phyloP scores from a whole-genome alignment of 768 basidiomycete species.

The Xerocomellus intermedius region DNA sequence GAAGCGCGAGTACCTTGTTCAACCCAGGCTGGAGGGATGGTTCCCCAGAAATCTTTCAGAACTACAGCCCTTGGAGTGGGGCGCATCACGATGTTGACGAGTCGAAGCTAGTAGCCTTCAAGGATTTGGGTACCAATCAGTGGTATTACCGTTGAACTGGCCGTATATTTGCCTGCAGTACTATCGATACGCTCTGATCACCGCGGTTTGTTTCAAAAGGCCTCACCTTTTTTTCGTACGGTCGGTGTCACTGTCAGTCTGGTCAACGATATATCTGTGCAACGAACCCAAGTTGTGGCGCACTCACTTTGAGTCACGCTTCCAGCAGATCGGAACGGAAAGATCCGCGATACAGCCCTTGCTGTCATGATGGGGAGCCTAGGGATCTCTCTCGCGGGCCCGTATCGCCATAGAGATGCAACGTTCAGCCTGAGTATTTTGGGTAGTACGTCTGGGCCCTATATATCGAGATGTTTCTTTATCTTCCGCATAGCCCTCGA shows the following conservation, averaged over 20 bases:
- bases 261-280: background rate
- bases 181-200: background rate
- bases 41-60: background rate
- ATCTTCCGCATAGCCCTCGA: too few relatives aligned
- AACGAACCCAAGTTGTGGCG: background rate
- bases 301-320: background rate
- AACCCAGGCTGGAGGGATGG: too few relatives aligned
- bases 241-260: background rate
- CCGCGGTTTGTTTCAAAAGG: background rate
- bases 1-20: background rate
- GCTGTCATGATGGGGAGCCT: slow-evolving; percentile 9
- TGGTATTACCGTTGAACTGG: background rate
- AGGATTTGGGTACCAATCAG: background rate
- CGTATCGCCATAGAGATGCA: background rate
- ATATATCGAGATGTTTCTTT: too few relatives aligned
- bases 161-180: too few relatives aligned
- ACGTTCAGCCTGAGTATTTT: background rate
- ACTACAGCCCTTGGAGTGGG: background rate
- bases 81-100: background rate
- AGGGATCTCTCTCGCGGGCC: slow-evolving; percentile 4
- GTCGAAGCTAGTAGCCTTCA: background rate
- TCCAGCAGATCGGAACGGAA: background rate
- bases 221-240: background rate
- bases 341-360: slow-evolving; percentile 14
- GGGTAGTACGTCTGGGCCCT: too few relatives aligned